Conservation (phyloP, 2,329 filamentous ascomycete species). For the Pyrenophora graminea region DNA sequence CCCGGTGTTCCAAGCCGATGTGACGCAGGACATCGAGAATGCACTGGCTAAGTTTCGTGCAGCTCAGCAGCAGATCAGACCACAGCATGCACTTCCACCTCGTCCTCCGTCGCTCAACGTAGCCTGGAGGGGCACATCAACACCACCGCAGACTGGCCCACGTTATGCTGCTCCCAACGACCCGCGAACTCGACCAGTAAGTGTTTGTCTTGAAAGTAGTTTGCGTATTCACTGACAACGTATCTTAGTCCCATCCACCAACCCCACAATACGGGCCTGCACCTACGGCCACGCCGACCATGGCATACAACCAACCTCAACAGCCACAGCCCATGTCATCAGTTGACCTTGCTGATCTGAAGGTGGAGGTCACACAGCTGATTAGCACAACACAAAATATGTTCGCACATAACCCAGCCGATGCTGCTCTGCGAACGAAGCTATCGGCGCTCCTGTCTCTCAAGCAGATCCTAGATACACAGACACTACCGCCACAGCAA, state of each 20-base stretch:
- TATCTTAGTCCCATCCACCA: constrained; percentile 22
- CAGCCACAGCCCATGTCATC: constrained; percentile 43
- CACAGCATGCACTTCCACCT: constrained; percentile 49
- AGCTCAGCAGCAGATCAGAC: constrained; percentile 59
- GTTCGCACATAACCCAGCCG: constrained; percentile 75
- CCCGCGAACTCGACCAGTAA: constrained; percentile 45
- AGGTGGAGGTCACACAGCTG: constrained; percentile 79
- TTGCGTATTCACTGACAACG: constrained; percentile 8
- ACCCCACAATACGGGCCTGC: constrained; percentile 35
- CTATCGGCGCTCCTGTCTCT: constrained; percentile 85
- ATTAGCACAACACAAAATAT: constrained; percentile 74
- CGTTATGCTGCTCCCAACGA: constrained; percentile 41
- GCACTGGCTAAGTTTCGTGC: constrained; percentile 82
- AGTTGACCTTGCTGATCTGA: constrained; percentile 64
- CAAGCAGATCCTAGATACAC: constrained; percentile 76
- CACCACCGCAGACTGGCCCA: constrained; percentile 62
- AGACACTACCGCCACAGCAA: constrained; percentile 78
- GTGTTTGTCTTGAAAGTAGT: background rate
- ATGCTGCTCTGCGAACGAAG: constrained; percentile 75
- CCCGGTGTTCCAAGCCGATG: constrained; percentile 86
- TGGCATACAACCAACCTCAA: constrained; percentile 39
- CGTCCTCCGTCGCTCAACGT: constrained; percentile 51
- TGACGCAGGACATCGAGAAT: constrained; percentile 90
- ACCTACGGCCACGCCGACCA: constrained; percentile 29
- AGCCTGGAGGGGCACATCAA: constrained; percentile 73